phyloP scores from a whole-genome alignment of 345 rosid genomes.

The Crucihimalaya himalaica region DNA sequence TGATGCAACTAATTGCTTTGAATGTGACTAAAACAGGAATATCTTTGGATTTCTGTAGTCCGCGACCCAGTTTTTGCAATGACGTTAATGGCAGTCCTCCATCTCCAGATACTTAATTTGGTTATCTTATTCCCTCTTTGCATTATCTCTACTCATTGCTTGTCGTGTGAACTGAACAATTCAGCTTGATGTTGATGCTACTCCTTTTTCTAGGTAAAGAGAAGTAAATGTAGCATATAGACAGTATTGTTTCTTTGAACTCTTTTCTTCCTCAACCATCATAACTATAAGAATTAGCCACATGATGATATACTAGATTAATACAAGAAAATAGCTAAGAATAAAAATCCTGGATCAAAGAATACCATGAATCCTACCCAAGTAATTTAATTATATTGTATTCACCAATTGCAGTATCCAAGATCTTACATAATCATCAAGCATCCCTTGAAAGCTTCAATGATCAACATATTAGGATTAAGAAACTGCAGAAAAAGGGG shows the following conservation, averaged over 20 bases:
- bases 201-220: neutral
- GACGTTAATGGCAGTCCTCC: neutral
- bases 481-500: neutral
- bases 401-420: constrained; percentile 1
- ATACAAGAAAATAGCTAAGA: neutral
- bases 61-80: neutral
- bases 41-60: neutral
- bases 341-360: neutral
- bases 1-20: constrained; percentile 11
- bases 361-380: neutral
- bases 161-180: neutral
- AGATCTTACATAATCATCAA: constrained; percentile 21
- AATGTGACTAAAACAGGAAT: constrained; percentile 10
- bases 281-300: constrained; percentile 23
- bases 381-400: neutral
- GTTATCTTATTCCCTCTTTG: neutral
- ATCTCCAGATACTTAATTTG: neutral
- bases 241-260: neutral
- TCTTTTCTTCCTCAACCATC: constrained; percentile 6
- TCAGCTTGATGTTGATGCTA: neutral
- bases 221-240: neutral
- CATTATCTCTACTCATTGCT: neutral
- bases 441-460: constrained; percentile 9
- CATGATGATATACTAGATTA: neutral
- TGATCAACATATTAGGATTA: neutral